Evolutionary conservation across 139 green algal genomes (phyloP).

Genomic region (Ulvella scutata): DNA sequence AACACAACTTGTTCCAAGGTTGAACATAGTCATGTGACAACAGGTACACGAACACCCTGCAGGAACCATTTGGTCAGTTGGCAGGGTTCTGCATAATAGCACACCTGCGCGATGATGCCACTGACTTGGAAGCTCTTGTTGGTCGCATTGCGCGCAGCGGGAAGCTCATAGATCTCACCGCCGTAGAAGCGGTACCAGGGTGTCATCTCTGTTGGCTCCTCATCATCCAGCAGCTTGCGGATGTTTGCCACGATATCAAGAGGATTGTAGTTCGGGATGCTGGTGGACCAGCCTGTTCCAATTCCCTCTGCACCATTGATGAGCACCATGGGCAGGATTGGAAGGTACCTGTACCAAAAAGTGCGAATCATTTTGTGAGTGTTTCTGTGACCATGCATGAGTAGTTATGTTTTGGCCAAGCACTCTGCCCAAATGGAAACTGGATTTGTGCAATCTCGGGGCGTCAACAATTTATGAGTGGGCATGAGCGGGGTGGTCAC

Average conservation of each 20-base stretch:
- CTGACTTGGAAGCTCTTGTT: conserved; percentile 15
- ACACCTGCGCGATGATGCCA: conserved; percentile 51
- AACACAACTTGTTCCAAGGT: too few relatives aligned
- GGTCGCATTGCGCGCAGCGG: not conserved
- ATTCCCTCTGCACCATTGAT: conserved; percentile 98
- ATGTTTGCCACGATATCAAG: conserved; percentile 83
- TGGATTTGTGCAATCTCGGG: not conserved
- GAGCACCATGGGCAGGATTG: conserved; percentile 76
- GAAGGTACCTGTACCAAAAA: conserved; percentile 71
- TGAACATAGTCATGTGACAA: too few relatives aligned
- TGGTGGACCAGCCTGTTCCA: conserved; percentile 94
- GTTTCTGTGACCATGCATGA: not conserved
- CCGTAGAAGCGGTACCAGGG: conserved; percentile 79
- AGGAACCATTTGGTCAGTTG: too few relatives aligned
- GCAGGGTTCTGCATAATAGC: too few relatives aligned
- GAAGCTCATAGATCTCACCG: conserved; percentile 1
- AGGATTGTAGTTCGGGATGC: conserved; percentile 95
- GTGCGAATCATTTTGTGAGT: too few relatives aligned
- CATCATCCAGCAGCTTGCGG: conserved; percentile 49
- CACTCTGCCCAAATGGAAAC: not conserved
- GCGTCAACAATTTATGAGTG: not conserved
- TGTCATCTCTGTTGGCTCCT: conserved; percentile 58
- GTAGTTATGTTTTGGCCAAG: not conserved
- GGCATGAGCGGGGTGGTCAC: too few relatives aligned
- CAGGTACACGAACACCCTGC: too few relatives aligned